phyloP scores from a whole-genome alignment of 495 filamentous ascomycete genomes.

The Chlorociboria aeruginascens region DNA sequence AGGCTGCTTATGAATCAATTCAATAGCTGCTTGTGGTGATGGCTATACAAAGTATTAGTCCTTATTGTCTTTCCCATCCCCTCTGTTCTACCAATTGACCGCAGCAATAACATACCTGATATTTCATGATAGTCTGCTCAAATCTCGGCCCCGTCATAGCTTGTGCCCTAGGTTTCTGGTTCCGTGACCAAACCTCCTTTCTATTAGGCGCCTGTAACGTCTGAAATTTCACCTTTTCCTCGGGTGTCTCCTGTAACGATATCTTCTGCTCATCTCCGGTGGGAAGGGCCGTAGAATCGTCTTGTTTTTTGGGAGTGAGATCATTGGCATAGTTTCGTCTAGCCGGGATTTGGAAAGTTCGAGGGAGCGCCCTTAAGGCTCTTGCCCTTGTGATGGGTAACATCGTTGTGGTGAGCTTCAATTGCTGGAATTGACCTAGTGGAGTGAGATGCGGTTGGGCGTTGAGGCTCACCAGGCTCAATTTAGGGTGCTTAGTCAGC shows the following conservation, averaged over 20 bases:
- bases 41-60: constrained; percentile 44
- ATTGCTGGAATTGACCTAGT: constrained; percentile 14
- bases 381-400: constrained; percentile 43
- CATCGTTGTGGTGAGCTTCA: constrained; percentile 34
- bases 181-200: constrained; percentile 62
- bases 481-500: constrained; percentile 19
- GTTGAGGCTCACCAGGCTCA: neutral
- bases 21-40: constrained; percentile 76
- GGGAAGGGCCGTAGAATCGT: constrained; percentile 35
- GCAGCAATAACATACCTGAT: constrained; percentile 51
- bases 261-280: constrained; percentile 47
- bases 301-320: constrained; percentile 33
- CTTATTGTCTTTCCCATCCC: neutral
- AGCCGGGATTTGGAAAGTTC: constrained; percentile 20
- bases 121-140: constrained; percentile 86
- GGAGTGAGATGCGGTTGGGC: constrained; percentile 15
- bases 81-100: neutral
- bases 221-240: constrained; percentile 47
- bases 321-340: constrained; percentile 28
- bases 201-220: constrained; percentile 81
- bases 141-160: constrained; percentile 92
- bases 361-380: constrained; percentile 15
- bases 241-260: constrained; percentile 41
- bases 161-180: constrained; percentile 63
- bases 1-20: constrained; percentile 90